phyloP scores from a whole-genome alignment of 78 protist genomes.

The Dictyostelium brefeldianum region DNA sequence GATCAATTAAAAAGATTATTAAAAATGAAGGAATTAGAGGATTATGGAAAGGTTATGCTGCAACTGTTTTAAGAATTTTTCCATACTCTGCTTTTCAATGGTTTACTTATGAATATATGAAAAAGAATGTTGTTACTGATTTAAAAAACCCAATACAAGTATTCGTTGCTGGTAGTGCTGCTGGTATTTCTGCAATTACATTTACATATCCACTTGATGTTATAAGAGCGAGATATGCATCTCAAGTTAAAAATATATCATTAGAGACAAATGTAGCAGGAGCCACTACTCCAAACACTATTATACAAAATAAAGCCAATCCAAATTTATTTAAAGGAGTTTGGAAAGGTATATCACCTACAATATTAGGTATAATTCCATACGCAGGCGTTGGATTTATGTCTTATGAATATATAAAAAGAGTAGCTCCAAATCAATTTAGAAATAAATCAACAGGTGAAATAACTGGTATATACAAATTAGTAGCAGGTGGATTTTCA shows the following conservation, averaged over 20 bases:
- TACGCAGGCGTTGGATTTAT: conserved; percentile 93
- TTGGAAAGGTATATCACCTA: conserved; percentile 75
- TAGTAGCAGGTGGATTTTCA: conserved; percentile 87
- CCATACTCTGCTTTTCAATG: conserved; percentile 90
- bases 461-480: conserved; percentile 31
- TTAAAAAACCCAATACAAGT: conserved; percentile 15
- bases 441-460: conserved; percentile 8
- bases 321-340: conserved; percentile 19
- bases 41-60: conserved; percentile 89
- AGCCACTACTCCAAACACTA: neutral
- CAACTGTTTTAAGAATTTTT: conserved; percentile 84
- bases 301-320: conserved; percentile 20
- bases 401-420: conserved; percentile 88
- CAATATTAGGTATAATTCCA: conserved; percentile 92
- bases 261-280: neutral
- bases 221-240: conserved; percentile 86
- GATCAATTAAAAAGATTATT: conserved; percentile 41
- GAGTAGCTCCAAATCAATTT: neutral
- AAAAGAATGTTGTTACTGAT: neutral
- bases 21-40: conserved; percentile 84
- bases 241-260: neutral
- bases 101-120: conserved; percentile 48
- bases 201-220: conserved; percentile 95
- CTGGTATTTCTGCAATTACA: conserved; percentile 87
- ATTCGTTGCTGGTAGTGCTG: conserved; percentile 86